Evolutionary conservation across 176 grass and related monocot species (phyloP).

Genomic region (Avena atlantica): DNA sequence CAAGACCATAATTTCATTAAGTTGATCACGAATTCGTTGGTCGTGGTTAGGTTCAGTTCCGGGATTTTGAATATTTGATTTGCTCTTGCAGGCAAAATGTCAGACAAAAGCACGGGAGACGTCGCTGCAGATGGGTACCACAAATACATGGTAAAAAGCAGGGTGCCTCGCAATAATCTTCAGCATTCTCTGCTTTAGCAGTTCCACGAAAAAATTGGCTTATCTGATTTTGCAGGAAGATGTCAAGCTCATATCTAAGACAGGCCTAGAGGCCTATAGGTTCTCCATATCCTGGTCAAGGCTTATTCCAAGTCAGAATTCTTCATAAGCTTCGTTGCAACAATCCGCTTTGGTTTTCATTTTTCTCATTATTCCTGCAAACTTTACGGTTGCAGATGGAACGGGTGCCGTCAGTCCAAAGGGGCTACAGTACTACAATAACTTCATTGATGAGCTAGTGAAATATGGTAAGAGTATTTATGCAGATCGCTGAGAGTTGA

Average conservation of each 20-base stretch:
- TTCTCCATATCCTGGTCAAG: slow-evolving; percentile 76
- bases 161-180: neutral
- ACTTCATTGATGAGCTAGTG: slow-evolving; percentile 54
- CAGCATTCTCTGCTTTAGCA: neutral
- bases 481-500: neutral
- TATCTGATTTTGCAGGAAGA: slow-evolving; percentile 40
- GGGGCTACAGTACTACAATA: slow-evolving; percentile 58
- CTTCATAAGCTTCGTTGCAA: neutral
- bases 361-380: neutral
- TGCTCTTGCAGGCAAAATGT: slow-evolving; percentile 45
- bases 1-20: neutral
- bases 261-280: slow-evolving; percentile 58
- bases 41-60: neutral
- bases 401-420: slow-evolving; percentile 58
- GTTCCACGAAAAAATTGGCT: neutral
- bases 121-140: slow-evolving; percentile 61
- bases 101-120: slow-evolving; percentile 52
- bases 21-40: neutral
- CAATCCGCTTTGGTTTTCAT: neutral
- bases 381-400: slow-evolving; percentile 32
- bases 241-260: slow-evolving; percentile 56
- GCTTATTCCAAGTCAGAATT: slow-evolving; percentile 57
- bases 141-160: slow-evolving; percentile 56
- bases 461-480: slow-evolving; percentile 39
- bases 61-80: neutral